Evolutionary conservation across 805 yeast genomes (phyloP), one percentile per base, ranked within the genome.

Genomic region (Wickerhamomyces silvicola): DNA sequence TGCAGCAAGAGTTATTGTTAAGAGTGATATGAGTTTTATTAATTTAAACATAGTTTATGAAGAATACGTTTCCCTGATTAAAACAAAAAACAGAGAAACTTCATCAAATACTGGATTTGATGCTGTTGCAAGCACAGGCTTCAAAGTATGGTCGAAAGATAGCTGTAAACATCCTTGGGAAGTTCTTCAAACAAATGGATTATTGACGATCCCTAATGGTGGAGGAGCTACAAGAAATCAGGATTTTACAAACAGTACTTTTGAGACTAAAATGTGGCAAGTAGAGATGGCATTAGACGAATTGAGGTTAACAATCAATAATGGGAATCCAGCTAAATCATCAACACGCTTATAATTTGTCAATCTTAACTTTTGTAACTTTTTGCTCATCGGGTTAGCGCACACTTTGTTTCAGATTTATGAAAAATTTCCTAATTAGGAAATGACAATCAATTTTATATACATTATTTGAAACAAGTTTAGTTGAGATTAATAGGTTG

Each of bases 101-200:
- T 60, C 33, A 36, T 53, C 35, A 38, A 37, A 35, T 8, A 44
- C 52, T 1, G 48, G 49, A 7, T 22, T 33, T 9, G 50, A 47
- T 2, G 46, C 50, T 2, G 46, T 49, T 19, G 33, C 54, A 1
- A 30, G 50, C 9, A 48, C 67, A 11, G 62, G 65, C 9, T 49
- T 65, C 38, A 75, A 79, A 44, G 49, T 72, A 6, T 77, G 88
- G 85, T 60, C 76, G 4, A 64, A 75, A 35, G 70, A 63, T 21
- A 72, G 78, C 18, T 66, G 86, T 41, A 66, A 72, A 28, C 72
- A 72, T 24, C 72, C 83, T 22, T 87, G 96, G 96, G 92, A 83
- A 42, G 60, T 70, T 2, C 52, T 87, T 20, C 72, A 27, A 10
- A 34, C 22, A 4, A 19, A 34, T 10, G 46, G 48, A 2, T 27